Percentiles rank a stretch among this genome's conserved stretches.
Evolutionary conservation across 208 protist species (phyloP).

Genomic region (Balamuthia mandrillaris): DNA sequence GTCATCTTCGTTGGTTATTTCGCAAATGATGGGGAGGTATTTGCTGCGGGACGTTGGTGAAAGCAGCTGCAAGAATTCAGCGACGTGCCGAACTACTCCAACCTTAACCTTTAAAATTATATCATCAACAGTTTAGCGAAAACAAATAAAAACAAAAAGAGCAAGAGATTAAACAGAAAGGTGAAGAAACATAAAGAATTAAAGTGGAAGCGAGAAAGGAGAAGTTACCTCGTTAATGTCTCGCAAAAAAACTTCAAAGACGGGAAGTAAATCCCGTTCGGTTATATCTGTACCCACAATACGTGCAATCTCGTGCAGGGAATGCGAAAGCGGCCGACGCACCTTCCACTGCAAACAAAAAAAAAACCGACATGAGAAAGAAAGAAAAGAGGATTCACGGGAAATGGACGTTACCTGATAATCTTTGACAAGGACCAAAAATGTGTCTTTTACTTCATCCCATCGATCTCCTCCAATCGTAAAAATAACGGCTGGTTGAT

Average conservation of each 20-base stretch:
- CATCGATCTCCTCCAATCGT: constrained; percentile 81
- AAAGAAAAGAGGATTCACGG: no score
- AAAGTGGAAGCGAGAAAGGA: not conserved
- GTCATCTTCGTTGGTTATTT: constrained; percentile 19
- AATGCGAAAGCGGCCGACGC: constrained; percentile 87
- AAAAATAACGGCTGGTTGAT: constrained; percentile 76
- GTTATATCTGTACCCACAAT: constrained; percentile 84
- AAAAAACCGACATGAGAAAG: no score
- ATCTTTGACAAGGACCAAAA: constrained; percentile 87
- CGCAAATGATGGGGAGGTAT: constrained; percentile 6
- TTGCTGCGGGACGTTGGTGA: not conserved
- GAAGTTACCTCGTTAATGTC: constrained; percentile 89
- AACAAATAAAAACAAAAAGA: not conserved
- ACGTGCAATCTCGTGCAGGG: constrained; percentile 87
- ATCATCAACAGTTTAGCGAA: not conserved
- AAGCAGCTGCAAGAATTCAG: not conserved
- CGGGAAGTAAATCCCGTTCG: constrained; percentile 77
- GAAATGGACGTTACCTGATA: no score
- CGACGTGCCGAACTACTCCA: constrained; percentile 3
- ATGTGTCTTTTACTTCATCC: constrained; percentile 83
- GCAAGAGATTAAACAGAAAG: not conserved
- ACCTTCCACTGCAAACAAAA: constrained; percentile 94
- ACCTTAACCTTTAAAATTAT: not conserved
- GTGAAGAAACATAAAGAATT: not conserved
- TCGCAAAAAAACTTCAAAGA: constrained; percentile 88